Percentiles rank a stretch among this genome's conserved stretches.
Evolutionary conservation across 2,329 filamentous ascomycete species (phyloP).

Genomic region (Fonsecaea pugnacius): DNA sequence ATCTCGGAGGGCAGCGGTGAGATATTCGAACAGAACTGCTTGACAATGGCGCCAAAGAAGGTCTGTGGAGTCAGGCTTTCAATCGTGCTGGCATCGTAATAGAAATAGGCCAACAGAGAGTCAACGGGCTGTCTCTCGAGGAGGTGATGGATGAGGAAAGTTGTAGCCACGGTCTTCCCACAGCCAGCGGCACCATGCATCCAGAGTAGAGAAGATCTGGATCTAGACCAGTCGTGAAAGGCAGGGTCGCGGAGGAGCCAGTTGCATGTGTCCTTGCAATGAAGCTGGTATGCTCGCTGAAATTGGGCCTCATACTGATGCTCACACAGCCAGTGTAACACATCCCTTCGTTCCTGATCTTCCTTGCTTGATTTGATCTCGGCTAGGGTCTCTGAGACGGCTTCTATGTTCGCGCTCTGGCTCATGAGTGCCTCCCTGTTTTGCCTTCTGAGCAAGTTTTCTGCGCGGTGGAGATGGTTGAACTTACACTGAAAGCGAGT

Average conservation of each 20-base stretch:
- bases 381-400: slow-evolving; percentile 19
- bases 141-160: slow-evolving; percentile 28
- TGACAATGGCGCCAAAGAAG: slow-evolving; percentile 30
- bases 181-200: slow-evolving; percentile 30
- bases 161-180: slow-evolving; percentile 30
- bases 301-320: slow-evolving; percentile 29
- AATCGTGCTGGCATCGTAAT: slow-evolving; percentile 32
- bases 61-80: slow-evolving; percentile 30
- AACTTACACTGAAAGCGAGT: slow-evolving; percentile 26
- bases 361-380: slow-evolving; percentile 21
- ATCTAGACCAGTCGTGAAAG: slow-evolving; percentile 24
- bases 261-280: slow-evolving; percentile 26
- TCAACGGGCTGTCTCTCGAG: not conserved
- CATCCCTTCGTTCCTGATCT: slow-evolving; percentile 18
- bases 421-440: slow-evolving; percentile 23
- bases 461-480: not conserved
- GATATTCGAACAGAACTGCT: slow-evolving; percentile 27
- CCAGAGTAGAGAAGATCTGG: slow-evolving; percentile 28
- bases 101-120: slow-evolving; percentile 26
- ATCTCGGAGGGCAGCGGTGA: slow-evolving; percentile 19
- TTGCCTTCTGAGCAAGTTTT: slow-evolving; percentile 11
- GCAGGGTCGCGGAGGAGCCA: slow-evolving; percentile 26
- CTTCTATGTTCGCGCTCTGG: slow-evolving; percentile 20
- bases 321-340: slow-evolving; percentile 31
- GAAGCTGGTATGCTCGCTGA: slow-evolving; percentile 23